These are phyloP conservation scores for Beauveria sp. DNA, from an alignment of 2,329 filamentous ascomycete species.

Conservation along the genomic window DNA sequence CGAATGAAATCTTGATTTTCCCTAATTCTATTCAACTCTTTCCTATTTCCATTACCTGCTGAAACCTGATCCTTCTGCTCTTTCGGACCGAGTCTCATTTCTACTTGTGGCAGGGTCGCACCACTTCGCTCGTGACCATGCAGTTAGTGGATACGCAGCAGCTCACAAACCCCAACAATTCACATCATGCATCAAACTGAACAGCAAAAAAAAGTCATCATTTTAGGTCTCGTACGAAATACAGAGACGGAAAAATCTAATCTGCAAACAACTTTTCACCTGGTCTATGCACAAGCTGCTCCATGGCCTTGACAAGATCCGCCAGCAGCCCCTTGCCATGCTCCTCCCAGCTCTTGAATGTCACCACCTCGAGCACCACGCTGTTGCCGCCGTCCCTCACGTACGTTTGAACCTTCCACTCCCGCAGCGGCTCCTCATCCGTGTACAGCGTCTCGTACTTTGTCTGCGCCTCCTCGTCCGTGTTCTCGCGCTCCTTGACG, in stretches of 20 bases:
- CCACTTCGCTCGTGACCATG: too few relatives aligned
- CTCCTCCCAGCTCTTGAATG: constrained; percentile 46
- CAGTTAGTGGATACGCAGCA: not conserved
- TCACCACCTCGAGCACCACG: constrained; percentile 52
- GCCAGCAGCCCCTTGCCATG: constrained; percentile 44
- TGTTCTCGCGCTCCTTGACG: constrained; percentile 42
- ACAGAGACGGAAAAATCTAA: not conserved
- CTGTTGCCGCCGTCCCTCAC: constrained; percentile 35
- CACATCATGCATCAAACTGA: not conserved
- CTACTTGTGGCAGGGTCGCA: too few relatives aligned
- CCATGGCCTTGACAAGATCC: constrained; percentile 37
- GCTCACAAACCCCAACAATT: not conserved
- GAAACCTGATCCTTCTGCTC: too few relatives aligned
- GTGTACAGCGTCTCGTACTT: constrained; percentile 48
- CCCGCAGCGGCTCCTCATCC: constrained; percentile 45
- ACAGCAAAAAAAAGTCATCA: not conserved
- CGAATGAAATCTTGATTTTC: not conserved
- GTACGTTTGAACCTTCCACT: constrained; percentile 57
- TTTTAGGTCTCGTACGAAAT: too few relatives aligned
- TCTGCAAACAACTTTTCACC: constrained; percentile 16
- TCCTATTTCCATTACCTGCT: not conserved
- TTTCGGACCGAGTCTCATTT: too few relatives aligned
- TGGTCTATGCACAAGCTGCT: constrained; percentile 30
- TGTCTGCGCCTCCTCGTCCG: constrained; percentile 24
- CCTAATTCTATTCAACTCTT: not conserved